Evolutionary conservation across 2,329 filamentous ascomycete genomes (phyloP).

Genomic region (Claviceps monticola): DNA sequence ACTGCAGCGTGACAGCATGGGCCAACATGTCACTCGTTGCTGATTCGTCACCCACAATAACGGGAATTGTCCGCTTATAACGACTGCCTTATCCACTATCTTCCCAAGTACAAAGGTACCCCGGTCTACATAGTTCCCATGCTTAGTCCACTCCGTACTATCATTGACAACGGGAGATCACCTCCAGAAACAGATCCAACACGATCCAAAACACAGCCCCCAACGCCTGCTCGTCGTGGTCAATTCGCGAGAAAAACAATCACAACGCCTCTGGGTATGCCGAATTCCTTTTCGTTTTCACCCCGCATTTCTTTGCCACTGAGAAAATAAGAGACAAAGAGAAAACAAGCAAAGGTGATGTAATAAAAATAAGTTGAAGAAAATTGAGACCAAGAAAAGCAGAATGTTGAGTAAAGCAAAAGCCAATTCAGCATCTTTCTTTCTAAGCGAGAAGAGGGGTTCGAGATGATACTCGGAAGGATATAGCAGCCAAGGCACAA

Average conservation of each 20-base stretch:
- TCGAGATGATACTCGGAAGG: not conserved
- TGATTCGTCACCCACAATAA: not conserved
- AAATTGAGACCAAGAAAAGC: too few relatives aligned
- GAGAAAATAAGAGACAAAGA: not conserved
- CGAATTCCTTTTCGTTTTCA: not conserved
- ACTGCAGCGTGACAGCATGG: not conserved
- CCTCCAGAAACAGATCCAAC: not conserved
- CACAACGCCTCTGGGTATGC: conserved; percentile 4
- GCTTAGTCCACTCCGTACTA: not conserved
- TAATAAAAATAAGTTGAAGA: not conserved
- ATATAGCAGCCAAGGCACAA: not conserved
- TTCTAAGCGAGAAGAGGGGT: too few relatives aligned
- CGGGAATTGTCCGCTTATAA: not conserved
- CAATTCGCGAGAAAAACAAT: not conserved
- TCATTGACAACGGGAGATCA: not conserved
- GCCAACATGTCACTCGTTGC: not conserved
- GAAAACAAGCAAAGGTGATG: not conserved
- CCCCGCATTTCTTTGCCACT: not conserved
- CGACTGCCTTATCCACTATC: not conserved
- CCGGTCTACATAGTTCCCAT: not conserved
- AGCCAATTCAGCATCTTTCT: too few relatives aligned
- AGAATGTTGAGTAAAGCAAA: too few relatives aligned
- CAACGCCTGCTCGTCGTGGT: not conserved
- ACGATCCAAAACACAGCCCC: conserved; percentile 3
- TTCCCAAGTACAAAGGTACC: not conserved